Evolutionary conservation across 331 rosid genomes (phyloP).

Genomic region (Ulmus americana): DNA sequence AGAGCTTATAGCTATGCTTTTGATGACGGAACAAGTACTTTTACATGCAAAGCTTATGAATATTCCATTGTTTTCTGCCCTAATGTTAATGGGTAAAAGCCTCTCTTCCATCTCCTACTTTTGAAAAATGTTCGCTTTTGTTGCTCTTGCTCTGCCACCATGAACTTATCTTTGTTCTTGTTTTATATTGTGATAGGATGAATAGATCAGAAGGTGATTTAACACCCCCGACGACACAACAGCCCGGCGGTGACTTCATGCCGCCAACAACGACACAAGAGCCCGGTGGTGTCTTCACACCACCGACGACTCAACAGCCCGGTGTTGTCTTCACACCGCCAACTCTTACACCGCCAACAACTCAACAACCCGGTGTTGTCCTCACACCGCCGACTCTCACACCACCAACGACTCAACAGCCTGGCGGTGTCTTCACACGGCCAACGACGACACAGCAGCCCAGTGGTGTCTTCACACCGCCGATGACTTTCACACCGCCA

Average conservation of each 20-base stretch:
- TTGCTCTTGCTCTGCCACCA: background rate
- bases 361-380: background rate
- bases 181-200: constrained; percentile 27
- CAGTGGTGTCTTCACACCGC: background rate
- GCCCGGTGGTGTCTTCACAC: background rate
- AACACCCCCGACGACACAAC: constrained; percentile 22
- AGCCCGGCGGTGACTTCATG: background rate
- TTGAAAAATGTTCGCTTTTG: background rate
- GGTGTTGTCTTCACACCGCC: too few species aligned
- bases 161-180: background rate
- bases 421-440: background rate
- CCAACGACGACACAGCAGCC: constrained; percentile 6
- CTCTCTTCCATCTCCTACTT: background rate
- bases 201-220: constrained; percentile 17
- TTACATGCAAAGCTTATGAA: constrained; percentile 69
- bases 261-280: background rate
- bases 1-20: constrained; percentile 81
- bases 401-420: background rate
- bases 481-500: background rate
- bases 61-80: constrained; percentile 71
- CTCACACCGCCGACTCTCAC: too few species aligned
- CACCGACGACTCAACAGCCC: background rate
- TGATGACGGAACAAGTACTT: constrained; percentile 77
- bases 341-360: background rate
- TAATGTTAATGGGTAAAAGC: constrained; percentile 30